Conservation (phyloP, 2,329 filamentous ascomycete species). For the Botryotinia globosa region DNA sequence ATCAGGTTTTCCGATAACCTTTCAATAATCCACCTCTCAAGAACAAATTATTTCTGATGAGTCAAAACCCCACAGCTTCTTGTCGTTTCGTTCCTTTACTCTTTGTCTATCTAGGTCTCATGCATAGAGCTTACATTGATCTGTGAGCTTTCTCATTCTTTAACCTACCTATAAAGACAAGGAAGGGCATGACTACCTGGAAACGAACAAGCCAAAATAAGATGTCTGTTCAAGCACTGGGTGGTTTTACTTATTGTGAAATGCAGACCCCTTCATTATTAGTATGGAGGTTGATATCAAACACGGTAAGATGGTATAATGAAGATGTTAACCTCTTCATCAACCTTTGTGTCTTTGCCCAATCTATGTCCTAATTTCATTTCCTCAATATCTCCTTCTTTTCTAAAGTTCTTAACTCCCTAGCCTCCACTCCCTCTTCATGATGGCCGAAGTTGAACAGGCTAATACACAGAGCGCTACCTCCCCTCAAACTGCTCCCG, state of each 20-base stretch:
- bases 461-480: not conserved
- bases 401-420: slow-evolving; percentile 1
- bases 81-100: not conserved
- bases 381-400: slow-evolving; percentile 2
- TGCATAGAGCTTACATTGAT: not conserved
- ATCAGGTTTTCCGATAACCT: not conserved
- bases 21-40: not conserved
- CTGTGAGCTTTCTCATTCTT: not conserved
- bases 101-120: not conserved
- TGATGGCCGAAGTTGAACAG: not conserved
- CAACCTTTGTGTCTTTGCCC: slow-evolving; percentile 14
- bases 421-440: not conserved
- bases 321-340: not conserved
- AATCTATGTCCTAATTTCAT: not conserved
- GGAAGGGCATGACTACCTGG: not conserved
- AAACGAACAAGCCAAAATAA: not conserved
- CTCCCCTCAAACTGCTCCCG: not conserved
- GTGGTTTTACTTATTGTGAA: not conserved
- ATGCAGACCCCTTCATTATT: slow-evolving; percentile 5
- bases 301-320: slow-evolving; percentile 7
- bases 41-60: not conserved
- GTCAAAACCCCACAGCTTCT: not conserved
- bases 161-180: not conserved
- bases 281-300: not conserved
- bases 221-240: not conserved